A percentile compares a stretch with the other conserved stretches of the same genome.
phyloP scores from a whole-genome alignment of 2,329 filamentous ascomycete genomes.

The Emergomyces pasteurianus region DNA sequence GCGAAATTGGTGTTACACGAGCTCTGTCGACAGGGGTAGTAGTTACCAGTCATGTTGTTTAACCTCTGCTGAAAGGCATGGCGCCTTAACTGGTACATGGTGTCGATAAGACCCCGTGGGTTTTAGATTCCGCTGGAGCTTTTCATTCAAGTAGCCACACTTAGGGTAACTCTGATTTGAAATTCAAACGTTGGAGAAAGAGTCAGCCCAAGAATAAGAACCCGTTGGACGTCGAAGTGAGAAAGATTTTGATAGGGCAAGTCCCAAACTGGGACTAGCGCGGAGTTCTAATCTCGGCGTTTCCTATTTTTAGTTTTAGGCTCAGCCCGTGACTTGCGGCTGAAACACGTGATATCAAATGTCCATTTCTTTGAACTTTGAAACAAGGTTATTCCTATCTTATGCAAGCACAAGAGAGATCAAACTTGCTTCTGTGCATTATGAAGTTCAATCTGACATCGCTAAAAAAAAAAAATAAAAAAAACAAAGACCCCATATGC shows the following conservation, averaged over 20 bases:
- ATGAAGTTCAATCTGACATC: neutral
- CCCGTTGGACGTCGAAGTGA: too few species aligned
- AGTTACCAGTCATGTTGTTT: neutral
- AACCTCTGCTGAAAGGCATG: neutral
- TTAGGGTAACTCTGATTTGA: too few species aligned
- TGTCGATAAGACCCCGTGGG: neutral
- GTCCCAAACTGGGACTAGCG: neutral
- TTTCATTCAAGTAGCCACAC: too few species aligned
- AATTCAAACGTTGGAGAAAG: too few species aligned
- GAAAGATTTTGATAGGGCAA: too few species aligned
- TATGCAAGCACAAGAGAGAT: neutral
- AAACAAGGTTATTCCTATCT: neutral
- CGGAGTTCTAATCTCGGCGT: neutral
- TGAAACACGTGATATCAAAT: conserved; percentile 1
- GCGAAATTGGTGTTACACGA: too few species aligned
- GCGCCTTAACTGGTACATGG: neutral
- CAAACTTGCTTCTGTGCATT: neutral
- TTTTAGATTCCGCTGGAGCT: too few species aligned
- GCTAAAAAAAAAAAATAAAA: neutral
- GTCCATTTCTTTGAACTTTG: too few species aligned
- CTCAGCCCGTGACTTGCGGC: conserved; percentile 1
- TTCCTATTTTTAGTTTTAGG: conserved; percentile 2
- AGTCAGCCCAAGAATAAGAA: too few species aligned
- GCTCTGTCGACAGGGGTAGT: neutral
- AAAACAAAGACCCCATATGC: neutral